phyloP scores from a whole-genome alignment of 2,329 filamentous ascomycete genomes.

The Hypoxylon sp. region DNA sequence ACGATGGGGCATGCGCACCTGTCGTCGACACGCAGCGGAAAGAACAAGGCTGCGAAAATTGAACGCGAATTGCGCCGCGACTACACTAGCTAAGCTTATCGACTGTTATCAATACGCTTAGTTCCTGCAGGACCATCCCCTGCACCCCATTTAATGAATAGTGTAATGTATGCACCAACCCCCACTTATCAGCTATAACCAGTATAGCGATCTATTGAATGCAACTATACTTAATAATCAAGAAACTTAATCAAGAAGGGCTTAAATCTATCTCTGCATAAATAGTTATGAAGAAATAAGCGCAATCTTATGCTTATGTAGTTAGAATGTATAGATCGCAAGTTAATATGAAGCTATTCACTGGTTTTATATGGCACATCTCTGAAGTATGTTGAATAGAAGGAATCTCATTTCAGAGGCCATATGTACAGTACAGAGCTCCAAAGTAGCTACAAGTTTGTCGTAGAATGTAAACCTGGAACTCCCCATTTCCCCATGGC shows the following conservation, averaged over 20 bases:
- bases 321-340: neutral
- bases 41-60: conserved; percentile 41
- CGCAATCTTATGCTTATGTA: neutral
- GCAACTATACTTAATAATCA: too few species aligned
- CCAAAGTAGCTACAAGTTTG: conserved; percentile 6
- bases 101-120: conserved; percentile 25
- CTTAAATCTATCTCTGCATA: neutral
- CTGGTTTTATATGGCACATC: neutral
- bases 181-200: conserved; percentile 2
- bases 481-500: conserved; percentile 4
- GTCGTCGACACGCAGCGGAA: conserved; percentile 3
- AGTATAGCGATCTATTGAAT: conserved; percentile 4
- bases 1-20: conserved; percentile 13
- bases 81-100: conserved; percentile 41
- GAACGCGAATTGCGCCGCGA: conserved; percentile 26
- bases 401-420: conserved; percentile 3
- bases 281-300: neutral
- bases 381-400: neutral
- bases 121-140: conserved; percentile 31
- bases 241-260: neutral
- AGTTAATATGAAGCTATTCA: neutral
- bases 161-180: neutral
- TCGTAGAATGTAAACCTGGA: conserved; percentile 3
- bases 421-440: conserved; percentile 9
- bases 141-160: conserved; percentile 13